Evolutionary conservation across 2,329 filamentous ascomycete species (phyloP).

Genomic region (Aspergillus eucalypticola): DNA sequence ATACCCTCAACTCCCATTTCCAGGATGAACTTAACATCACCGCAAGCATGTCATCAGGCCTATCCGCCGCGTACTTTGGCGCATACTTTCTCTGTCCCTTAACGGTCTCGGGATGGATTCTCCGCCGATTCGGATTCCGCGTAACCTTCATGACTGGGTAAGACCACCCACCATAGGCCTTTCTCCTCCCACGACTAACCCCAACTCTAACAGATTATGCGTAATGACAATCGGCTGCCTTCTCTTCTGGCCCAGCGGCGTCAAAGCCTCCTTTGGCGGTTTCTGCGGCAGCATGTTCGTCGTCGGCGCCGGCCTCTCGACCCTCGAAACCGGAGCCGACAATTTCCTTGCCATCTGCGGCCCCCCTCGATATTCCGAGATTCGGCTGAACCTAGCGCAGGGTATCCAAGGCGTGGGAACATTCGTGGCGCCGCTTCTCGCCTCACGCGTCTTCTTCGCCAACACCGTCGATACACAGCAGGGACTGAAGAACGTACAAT

Average conservation of each 20-base stretch:
- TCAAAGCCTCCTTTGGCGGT: conserved; percentile 1
- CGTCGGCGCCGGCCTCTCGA: conserved; percentile 1
- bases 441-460: conserved; percentile 3
- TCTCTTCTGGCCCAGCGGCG: conserved; percentile 5
- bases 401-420: not conserved
- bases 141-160: not conserved
- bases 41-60: not conserved
- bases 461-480: not conserved
- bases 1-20: conserved; percentile 10
- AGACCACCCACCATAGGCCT: not conserved
- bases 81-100: conserved; percentile 9
- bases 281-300: conserved; percentile 9
- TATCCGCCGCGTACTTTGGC: conserved; percentile 5
- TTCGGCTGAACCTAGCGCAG: conserved; percentile 2
- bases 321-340: conserved; percentile 5
- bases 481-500: conserved; percentile 11
- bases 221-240: conserved; percentile 2
- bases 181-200: not conserved
- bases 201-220: not conserved
- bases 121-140: not conserved
- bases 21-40: conserved; percentile 7
- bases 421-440: conserved; percentile 1
- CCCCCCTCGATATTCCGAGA: conserved; percentile 1
- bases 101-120: conserved; percentile 2
- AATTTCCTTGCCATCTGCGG: conserved; percentile 3